Base-by-base conservation (phyloP, 2,329 filamentous ascomycete genomes). In the Fusarium musae region DNA sequence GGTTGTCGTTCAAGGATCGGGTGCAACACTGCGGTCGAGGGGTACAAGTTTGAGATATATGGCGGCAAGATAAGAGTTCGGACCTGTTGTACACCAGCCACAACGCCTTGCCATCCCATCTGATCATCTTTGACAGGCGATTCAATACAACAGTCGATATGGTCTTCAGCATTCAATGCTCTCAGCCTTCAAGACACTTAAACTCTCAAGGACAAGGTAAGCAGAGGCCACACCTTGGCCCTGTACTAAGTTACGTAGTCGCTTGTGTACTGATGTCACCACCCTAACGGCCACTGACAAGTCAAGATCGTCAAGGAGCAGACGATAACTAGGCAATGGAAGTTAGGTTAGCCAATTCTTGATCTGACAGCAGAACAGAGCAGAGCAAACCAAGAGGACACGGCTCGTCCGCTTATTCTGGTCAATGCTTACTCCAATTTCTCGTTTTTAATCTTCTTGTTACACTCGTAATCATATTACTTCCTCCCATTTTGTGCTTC, bases 221-320 rank as follows among this genome's bases (percentile, higher is more conserved):
- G 71, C 66, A 70, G 34, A 54, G 60, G 40, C 30, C 23, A 56
- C 37, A 44, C 43, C 52, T 36, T 65, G 59, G 65, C 59, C 59
- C 47, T 52, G 50, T 40, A 61, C 46, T 28, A 43, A 56, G 60
- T 44, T 65, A 68, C 60, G 63, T 53, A 63, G 66, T 59, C 58
- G 66, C 66, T 58, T 70, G 21, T 47, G 44, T 30, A 50, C 58
- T 73, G 70, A 73, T 73, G 70, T 73, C 70, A 73, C 70, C 66
- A 73, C 58, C 43, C 49, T 39, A 66, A 65, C 43, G 61, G 56
- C 30, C 30, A 68, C 52, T 67, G 62, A 71, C 65, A 73, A 73
- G 59, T 47, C 54, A 65, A 52, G 64, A 64, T 73, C 42, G 49
- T 28, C 54, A 19, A 42, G 28, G 50, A 50, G 34, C 23, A n/a